These are phyloP conservation scores for Cryptococcus sp. DNA, from an alignment of 1,284 basidiomycete genomes.

Conservation along the genomic window DNA sequence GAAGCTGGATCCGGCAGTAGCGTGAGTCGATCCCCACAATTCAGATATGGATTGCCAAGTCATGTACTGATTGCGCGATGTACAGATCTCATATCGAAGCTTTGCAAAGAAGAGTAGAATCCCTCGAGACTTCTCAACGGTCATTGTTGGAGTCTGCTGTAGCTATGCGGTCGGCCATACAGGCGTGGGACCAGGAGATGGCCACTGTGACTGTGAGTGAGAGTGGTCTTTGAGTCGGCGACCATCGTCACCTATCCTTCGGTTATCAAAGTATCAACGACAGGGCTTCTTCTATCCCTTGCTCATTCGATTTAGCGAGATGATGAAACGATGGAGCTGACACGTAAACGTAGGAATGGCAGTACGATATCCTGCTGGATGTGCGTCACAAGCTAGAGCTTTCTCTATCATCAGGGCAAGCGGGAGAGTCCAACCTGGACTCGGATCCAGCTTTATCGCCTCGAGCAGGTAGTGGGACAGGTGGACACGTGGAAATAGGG, in stretches of 20 bases:
- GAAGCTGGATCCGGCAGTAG: background rate
- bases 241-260: no score
- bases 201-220: conserved; percentile 21
- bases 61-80: background rate
- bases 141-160: conserved; percentile 26
- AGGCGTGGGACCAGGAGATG: conserved; percentile 31
- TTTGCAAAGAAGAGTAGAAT: conserved; percentile 22
- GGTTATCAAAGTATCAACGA: background rate
- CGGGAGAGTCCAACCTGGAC: background rate
- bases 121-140: conserved; percentile 27
- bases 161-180: conserved; percentile 22
- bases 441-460: background rate
- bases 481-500: conserved; percentile 4
- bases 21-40: background rate
- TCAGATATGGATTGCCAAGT: no score
- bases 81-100: conserved; percentile 17
- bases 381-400: conserved; percentile 20
- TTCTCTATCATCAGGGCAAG: conserved; percentile 1
- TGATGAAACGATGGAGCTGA: background rate
- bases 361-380: conserved; percentile 22
- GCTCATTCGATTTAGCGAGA: no score
- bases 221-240: no score
- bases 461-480: background rate
- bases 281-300: background rate
- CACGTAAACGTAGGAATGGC: conserved; percentile 13